phyloP scores from a whole-genome alignment of 306 rosid species.

The Trifolium repens region DNA sequence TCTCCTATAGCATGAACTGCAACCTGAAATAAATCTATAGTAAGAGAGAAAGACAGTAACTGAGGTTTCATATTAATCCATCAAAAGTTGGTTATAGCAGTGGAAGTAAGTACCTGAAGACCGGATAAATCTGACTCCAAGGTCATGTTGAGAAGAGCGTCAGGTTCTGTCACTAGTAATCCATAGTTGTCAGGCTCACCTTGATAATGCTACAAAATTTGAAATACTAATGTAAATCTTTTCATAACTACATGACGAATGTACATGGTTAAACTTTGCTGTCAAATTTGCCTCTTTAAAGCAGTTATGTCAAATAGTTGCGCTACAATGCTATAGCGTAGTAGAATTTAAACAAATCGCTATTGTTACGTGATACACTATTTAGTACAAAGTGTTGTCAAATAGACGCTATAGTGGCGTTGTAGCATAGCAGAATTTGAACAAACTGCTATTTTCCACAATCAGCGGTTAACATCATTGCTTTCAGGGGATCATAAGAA shows the following conservation, averaged over 20 bases:
- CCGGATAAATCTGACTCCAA: conserved; percentile 68
- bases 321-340: neutral
- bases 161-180: conserved; percentile 59
- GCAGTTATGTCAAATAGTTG: neutral
- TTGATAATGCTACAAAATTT: conserved; percentile 65
- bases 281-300: conserved; percentile 25
- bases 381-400: neutral
- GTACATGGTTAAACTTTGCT: neutral
- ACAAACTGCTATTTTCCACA: neutral
- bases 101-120: conserved; percentile 66
- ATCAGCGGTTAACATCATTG: neutral
- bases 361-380: neutral
- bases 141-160: conserved; percentile 72
- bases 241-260: neutral
- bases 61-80: conserved; percentile 15
- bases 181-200: conserved; percentile 77
- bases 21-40: conserved; percentile 59
- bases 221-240: conserved; percentile 6
- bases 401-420: neutral
- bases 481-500: neutral
- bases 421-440: neutral
- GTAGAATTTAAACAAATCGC: neutral
- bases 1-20: conserved; percentile 95
- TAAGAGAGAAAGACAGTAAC: conserved; percentile 26
- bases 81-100: conserved; percentile 7